phyloP scores from a whole-genome alignment of 768 basidiomycete genomes.

The Tricholoma saponaceum region DNA sequence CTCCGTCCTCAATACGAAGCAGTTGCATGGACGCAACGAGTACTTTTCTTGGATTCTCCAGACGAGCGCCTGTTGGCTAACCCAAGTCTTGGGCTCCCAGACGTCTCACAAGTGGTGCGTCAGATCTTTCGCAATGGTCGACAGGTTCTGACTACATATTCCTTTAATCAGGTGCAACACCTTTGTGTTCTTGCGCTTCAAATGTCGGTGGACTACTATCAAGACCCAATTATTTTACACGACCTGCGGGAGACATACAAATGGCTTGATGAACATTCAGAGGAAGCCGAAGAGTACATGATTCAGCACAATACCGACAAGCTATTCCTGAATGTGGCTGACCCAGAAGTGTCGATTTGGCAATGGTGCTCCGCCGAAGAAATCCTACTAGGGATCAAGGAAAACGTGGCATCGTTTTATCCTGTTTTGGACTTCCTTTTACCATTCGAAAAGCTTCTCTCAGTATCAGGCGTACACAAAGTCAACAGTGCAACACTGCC shows the following conservation, averaged over 20 bases:
- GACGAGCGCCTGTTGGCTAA: no score
- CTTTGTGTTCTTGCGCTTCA: slow-evolving; percentile 28
- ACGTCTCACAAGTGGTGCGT: slow-evolving; percentile 39
- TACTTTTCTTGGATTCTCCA: slow-evolving; percentile 22
- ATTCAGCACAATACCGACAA: slow-evolving; percentile 16
- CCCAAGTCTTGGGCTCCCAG: slow-evolving; percentile 36
- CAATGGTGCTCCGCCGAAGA: slow-evolving; percentile 33
- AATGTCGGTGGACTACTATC: slow-evolving; percentile 21
- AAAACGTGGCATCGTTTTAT: no score
- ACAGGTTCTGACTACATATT: background rate
- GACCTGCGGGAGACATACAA: slow-evolving; percentile 42
- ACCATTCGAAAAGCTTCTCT: slow-evolving; percentile 27
- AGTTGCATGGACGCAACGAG: slow-evolving; percentile 49
- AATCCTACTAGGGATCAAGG: slow-evolving; percentile 37
- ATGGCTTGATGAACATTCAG: slow-evolving; percentile 32
- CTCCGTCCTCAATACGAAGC: slow-evolving; percentile 33
- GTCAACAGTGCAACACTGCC: slow-evolving; percentile 11
- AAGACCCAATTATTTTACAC: slow-evolving; percentile 23
- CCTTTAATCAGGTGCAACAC: slow-evolving; percentile 34
- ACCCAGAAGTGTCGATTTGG: slow-evolving; percentile 32
- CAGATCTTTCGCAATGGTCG: background rate
- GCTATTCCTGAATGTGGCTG: slow-evolving; percentile 45
- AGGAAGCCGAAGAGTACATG: slow-evolving; percentile 14
- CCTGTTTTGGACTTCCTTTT: no score
- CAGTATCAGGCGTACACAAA: slow-evolving; percentile 26